Percentiles rank a stretch among this genome's conserved stretches.
Evolutionary conservation across 495 filamentous ascomycete species (phyloP).

Genomic region (Neurospora sp.): DNA sequence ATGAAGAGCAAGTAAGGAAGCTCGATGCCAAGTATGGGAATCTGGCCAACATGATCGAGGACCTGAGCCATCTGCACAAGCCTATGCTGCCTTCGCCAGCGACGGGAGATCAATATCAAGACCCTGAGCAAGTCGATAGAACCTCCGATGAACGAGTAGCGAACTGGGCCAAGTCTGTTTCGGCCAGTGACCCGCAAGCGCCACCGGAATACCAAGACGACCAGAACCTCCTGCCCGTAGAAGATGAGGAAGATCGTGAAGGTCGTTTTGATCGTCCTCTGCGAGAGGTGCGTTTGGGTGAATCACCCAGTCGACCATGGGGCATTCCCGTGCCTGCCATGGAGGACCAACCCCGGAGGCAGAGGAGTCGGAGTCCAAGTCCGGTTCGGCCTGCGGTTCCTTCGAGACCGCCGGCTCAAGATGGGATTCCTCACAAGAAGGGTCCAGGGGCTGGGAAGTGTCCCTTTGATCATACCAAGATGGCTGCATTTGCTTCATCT

Average conservation of each 20-base stretch:
- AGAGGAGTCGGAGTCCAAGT: not conserved
- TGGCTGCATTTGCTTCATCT: conserved; percentile 10
- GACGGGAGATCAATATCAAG: conserved; percentile 18
- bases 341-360: not conserved
- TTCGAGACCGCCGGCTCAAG: not conserved
- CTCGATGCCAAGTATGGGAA: conserved; percentile 87
- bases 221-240: conserved; percentile 6
- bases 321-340: conserved; percentile 64
- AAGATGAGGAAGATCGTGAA: conserved; percentile 39
- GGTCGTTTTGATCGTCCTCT: conserved; percentile 69
- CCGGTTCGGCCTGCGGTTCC: not conserved
- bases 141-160: conserved; percentile 57
- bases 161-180: conserved; percentile 71
- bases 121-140: conserved; percentile 33
- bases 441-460: conserved; percentile 24
- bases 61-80: conserved; percentile 72
- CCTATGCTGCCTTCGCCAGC: conserved; percentile 60
- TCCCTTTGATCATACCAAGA: conserved; percentile 38
- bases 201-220: conserved; percentile 22
- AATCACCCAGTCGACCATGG: conserved; percentile 86
- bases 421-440: conserved; percentile 10
- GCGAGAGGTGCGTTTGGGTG: conserved; percentile 75
- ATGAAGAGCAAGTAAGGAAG: conserved; percentile 68
- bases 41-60: conserved; percentile 82
- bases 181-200: conserved; percentile 31